These are phyloP conservation scores for Fusarium nurragi DNA, from an alignment of 2,329 filamentous ascomycete genomes.

Conservation along the genomic window DNA sequence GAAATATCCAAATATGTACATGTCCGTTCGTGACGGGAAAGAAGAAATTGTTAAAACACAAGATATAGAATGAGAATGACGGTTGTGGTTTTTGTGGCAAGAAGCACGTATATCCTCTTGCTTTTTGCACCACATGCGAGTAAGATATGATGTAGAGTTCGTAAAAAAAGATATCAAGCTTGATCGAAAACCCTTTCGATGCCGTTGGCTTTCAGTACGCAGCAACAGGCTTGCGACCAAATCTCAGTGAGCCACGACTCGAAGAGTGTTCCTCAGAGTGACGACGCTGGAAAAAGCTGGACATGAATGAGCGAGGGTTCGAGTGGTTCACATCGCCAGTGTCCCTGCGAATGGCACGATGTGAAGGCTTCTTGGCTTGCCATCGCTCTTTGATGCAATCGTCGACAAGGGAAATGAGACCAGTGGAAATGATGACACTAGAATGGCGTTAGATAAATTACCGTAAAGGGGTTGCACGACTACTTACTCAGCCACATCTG, in stretches of 20 bases:
- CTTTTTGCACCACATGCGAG: neutral
- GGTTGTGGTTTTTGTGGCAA: constrained; percentile 13
- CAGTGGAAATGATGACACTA: constrained; percentile 90
- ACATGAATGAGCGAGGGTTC: constrained; percentile 49
- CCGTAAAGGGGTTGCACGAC: neutral
- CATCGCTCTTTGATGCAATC: constrained; percentile 88
- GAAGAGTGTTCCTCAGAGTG: constrained; percentile 50
- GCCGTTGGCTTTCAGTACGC: constrained; percentile 46
- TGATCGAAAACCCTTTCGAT: neutral
- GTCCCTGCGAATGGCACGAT: constrained; percentile 43
- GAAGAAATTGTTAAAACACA: constrained; percentile 34
- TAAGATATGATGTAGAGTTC: neutral
- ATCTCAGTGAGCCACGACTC: constrained; percentile 49
- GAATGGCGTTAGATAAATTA: constrained; percentile 38
- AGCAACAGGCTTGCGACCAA: constrained; percentile 48
- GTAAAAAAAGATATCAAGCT: neutral
- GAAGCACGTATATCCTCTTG: constrained; percentile 7
- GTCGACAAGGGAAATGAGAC: constrained; percentile 86
- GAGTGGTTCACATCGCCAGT: constrained; percentile 35
- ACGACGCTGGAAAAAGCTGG: constrained; percentile 54
- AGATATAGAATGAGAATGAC: constrained; percentile 16
- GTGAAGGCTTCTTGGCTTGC: constrained; percentile 59
- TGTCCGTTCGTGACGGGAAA: constrained; percentile 8
- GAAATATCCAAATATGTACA: constrained; percentile 19
- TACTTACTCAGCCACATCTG: constrained; percentile 87